Conservation (phyloP, 768 basidiomycete species). For the Lactarius sp. region DNA sequence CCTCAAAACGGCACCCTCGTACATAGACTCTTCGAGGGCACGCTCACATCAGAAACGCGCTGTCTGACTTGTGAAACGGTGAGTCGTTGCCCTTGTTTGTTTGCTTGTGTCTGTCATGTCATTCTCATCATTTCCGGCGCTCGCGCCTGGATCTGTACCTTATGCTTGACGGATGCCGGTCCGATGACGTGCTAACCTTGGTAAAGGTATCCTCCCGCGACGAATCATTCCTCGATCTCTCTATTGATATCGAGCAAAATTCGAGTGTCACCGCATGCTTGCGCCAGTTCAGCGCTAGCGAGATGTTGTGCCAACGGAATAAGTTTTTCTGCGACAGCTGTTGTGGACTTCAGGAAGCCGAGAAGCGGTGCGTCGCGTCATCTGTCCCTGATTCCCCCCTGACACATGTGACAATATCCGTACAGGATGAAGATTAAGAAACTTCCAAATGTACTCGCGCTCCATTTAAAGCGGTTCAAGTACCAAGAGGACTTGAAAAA, state of each 20-base stretch:
- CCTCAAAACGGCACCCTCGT: slow-evolving; percentile 61
- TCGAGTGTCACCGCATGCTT: slow-evolving; percentile 95
- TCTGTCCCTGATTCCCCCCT: slow-evolving; percentile 13
- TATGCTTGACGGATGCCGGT: background rate
- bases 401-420: background rate
- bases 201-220: slow-evolving; percentile 58
- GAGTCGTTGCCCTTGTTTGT: slow-evolving; percentile 14
- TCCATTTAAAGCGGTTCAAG: slow-evolving; percentile 98
- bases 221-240: slow-evolving; percentile 96
- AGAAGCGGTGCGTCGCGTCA: slow-evolving; percentile 69
- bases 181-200: slow-evolving; percentile 29
- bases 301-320: slow-evolving; percentile 97
- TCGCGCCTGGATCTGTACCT: slow-evolving; percentile 2
- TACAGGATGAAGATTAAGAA: slow-evolving; percentile 97
- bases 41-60: slow-evolving; percentile 93
- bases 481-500: slow-evolving; percentile 88
- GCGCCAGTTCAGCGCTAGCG: slow-evolving; percentile 92
- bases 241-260: slow-evolving; percentile 98
- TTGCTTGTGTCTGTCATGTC: background rate
- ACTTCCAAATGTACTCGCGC: slow-evolving; percentile 88
- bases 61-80: slow-evolving; percentile 98
- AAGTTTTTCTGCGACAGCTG: slow-evolving; percentile 99
- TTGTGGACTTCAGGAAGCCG: slow-evolving; percentile 95
- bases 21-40: slow-evolving; percentile 90
- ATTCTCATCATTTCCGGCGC: slow-evolving; percentile 1